A percentile compares a stretch with the other conserved stretches of the same genome.
These are phyloP conservation scores for Parastagonospora nodorum DNA, from an alignment of 2,329 filamentous ascomycete species.

Conservation along the genomic window DNA sequence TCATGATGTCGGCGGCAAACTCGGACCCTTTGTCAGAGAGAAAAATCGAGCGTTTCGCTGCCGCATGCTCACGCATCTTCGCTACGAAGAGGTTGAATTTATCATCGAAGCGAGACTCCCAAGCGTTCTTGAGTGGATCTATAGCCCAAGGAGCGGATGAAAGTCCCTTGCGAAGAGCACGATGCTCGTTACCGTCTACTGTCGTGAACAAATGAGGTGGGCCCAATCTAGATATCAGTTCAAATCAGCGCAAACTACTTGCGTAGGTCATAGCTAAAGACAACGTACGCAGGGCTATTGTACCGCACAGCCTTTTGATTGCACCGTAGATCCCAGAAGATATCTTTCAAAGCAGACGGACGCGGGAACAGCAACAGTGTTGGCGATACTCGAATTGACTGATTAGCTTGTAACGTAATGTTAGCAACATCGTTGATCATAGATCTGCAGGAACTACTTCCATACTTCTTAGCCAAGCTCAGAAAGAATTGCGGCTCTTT, in stretches of 20 bases:
- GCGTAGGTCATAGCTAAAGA: too few relatives aligned
- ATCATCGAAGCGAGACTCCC: conserved; percentile 46
- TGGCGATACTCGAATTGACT: conserved; percentile 47
- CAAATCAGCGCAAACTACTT: too few relatives aligned
- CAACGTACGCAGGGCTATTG: too few relatives aligned
- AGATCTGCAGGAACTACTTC: conserved; percentile 24
- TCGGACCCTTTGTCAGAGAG: conserved; percentile 48
- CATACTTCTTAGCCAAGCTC: conserved; percentile 35
- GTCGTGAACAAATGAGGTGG: conserved; percentile 44
- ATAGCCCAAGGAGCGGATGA: conserved; percentile 46
- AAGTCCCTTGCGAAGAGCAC: conserved; percentile 44
- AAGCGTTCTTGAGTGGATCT: conserved; percentile 47
- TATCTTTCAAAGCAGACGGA: conserved; percentile 45
- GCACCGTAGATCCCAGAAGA: conserved; percentile 47
- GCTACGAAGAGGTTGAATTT: conserved; percentile 39
- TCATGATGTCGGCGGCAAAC: conserved; percentile 51
- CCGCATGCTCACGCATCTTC: conserved; percentile 39
- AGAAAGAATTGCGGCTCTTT: conserved; percentile 37
- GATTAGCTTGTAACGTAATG: conserved; percentile 20
- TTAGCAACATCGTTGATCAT: not conserved
- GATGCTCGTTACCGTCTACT: conserved; percentile 42
- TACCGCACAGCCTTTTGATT: conserved; percentile 46
- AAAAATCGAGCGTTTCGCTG: conserved; percentile 27
- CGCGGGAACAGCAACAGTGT: conserved; percentile 46
- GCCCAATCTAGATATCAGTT: too few relatives aligned